Base-by-base conservation (phyloP, 164 flowering plant genomes). In the Vitis labrusca region DNA sequence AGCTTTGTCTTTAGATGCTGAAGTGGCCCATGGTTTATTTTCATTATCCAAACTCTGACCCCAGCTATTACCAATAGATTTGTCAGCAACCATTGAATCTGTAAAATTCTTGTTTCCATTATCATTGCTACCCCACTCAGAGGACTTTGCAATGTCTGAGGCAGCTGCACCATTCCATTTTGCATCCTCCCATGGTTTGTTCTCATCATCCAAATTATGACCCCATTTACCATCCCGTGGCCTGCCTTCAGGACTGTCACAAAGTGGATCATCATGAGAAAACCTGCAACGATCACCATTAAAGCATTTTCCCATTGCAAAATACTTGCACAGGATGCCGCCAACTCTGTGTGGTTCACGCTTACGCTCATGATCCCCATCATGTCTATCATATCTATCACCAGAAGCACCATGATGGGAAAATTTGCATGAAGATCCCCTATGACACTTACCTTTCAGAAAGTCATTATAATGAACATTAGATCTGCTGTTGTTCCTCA, bases 391-490 rank as follows among this genome's bases (percentile, higher is more conserved):
- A 70, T 27, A 60, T 12, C 72, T 72, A 71, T 72, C 82, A 52
- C 68, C 61, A 19, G 74, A 61, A 68, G 66, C 58, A 74, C 55
- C 44, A 32, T 32, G 72, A 68, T 87, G 90, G 49, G 72, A 71
- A 67, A 71, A 83, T 73, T 66, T 83, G 79, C 85, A 83, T 47
- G 78, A 66, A 44, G 82, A 83, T 23, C 88, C 90, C 73, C 78
- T 78, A 11, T 65, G 56, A 66, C 84, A 82, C 65, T 67, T 78
- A 15, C 86, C 85, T 69, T 62, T 78, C 64, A 71, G 53, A 70
- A 82, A 85, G 44, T 82, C 77, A 49, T 63, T 62, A 66, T 85
- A 85, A 50, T 11, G 52, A 59, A 58, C 50, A 5, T 73, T 52
- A 32, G 71, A 70, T 71, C 72, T 78, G 52, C 60, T 62, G 23